Percentiles rank a stretch among this genome's conserved stretches.
phyloP scores from a whole-genome alignment of 1,139 yeast genomes.

The Pichia sp. region DNA sequence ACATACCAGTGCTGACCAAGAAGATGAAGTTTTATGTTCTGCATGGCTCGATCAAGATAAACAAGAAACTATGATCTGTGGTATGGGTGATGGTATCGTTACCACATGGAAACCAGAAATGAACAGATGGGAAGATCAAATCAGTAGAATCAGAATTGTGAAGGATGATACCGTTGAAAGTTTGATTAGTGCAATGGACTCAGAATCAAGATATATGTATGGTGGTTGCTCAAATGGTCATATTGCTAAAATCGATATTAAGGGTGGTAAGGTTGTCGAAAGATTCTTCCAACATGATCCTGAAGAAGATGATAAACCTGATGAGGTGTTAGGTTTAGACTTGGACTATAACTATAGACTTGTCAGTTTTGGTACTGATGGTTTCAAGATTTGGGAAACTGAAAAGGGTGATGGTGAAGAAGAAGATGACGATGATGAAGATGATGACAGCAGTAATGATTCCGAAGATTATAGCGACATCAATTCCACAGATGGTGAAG shows the following conservation, averaged over 20 bases:
- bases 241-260: slow-evolving; percentile 64
- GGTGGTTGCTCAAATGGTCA: slow-evolving; percentile 89
- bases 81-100: slow-evolving; percentile 81
- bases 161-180: slow-evolving; percentile 78
- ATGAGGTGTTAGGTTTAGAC: slow-evolving; percentile 69
- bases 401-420: slow-evolving; percentile 29
- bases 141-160: slow-evolving; percentile 71
- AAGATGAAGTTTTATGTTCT: slow-evolving; percentile 82
- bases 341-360: slow-evolving; percentile 77
- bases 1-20: slow-evolving; percentile 81
- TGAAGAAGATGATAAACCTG: slow-evolving; percentile 26
- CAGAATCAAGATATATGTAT: slow-evolving; percentile 66
- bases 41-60: slow-evolving; percentile 64
- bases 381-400: slow-evolving; percentile 66
- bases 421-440: slow-evolving; percentile 24
- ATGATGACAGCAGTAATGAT: slow-evolving; percentile 15
- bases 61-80: slow-evolving; percentile 57
- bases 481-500: slow-evolving; percentile 2
- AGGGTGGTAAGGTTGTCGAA: slow-evolving; percentile 62
- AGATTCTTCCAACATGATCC: slow-evolving; percentile 60
- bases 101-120: slow-evolving; percentile 83
- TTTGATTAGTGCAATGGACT: slow-evolving; percentile 71
- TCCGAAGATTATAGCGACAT: slow-evolving; percentile 1
- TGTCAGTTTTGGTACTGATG: slow-evolving; percentile 81
- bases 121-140: slow-evolving; percentile 67